phyloP scores from a whole-genome alignment of 257 asterid species.

The Salvia rosmarinus region DNA sequence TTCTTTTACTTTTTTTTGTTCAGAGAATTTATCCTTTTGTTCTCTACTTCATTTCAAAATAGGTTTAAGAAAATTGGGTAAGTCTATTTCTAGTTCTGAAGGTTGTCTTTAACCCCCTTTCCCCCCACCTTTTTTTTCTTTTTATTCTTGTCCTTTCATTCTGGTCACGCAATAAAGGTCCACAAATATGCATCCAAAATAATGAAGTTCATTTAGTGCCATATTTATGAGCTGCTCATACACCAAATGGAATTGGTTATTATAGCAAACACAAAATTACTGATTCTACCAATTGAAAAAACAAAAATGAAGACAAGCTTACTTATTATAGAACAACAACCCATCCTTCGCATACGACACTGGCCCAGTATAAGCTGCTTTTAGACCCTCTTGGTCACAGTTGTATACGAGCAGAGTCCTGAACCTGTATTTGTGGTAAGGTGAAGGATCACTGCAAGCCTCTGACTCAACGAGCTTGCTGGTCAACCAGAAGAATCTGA shows the following conservation, averaged over 20 bases:
- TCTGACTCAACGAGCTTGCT: conserved; percentile 83
- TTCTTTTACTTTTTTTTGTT: neutral
- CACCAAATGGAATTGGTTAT: neutral
- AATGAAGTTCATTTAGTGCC: neutral
- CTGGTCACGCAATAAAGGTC: neutral
- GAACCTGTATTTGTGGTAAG: conserved; percentile 69
- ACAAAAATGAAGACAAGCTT: conserved; percentile 29
- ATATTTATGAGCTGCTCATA: conserved; percentile 7
- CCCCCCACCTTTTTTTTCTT: neutral
- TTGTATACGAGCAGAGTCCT: conserved; percentile 56
- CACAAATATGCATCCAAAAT: neutral
- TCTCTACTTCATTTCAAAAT: neutral
- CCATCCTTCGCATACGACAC: conserved; percentile 86
- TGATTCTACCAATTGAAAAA: neutral
- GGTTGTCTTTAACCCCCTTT: conserved; percentile 1
- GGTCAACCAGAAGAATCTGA: conserved; percentile 89
- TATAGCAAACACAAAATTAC: neutral
- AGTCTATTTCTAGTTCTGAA: conserved; percentile 1
- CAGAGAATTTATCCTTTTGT: neutral
- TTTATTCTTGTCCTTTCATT: conserved; percentile 1
- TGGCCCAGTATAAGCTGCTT: conserved; percentile 66
- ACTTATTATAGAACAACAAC: conserved; percentile 85
- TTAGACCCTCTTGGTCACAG: conserved; percentile 75
- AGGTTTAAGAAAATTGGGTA: neutral
- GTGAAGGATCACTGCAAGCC: conserved; percentile 72